A percentile compares a stretch with the other conserved stretches of the same genome.
Evolutionary conservation across 2,329 filamentous ascomycete species (phyloP).

Genomic region (Penicillium sp.): DNA sequence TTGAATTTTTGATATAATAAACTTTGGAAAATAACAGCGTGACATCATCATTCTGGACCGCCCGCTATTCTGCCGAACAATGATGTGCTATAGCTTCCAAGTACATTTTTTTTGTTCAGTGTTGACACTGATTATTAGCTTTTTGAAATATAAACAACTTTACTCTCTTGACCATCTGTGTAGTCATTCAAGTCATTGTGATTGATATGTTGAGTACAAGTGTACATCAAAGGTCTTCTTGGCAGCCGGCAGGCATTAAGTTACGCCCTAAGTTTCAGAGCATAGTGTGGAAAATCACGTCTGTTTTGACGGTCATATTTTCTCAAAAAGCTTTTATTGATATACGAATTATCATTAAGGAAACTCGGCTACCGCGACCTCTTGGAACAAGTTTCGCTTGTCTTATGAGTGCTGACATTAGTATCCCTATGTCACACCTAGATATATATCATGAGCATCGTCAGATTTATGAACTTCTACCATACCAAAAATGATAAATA

Average conservation of each 20-base stretch:
- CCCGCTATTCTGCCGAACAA: background rate
- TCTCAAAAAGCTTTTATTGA: background rate
- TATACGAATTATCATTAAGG: background rate
- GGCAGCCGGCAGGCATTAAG: background rate
- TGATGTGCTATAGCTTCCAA: background rate
- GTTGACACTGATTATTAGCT: too few species aligned
- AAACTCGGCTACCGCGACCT: background rate
- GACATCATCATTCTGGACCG: slow-evolving; percentile 8
- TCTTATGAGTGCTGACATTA: background rate
- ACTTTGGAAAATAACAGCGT: background rate
- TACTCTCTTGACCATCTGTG: too few species aligned
- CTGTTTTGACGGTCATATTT: background rate
- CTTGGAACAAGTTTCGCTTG: background rate
- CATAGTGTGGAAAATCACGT: background rate
- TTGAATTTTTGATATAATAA: background rate
- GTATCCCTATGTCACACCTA: background rate
- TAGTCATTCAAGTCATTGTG: background rate
- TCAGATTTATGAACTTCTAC: background rate
- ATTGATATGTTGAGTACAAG: background rate
- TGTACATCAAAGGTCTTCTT: background rate
- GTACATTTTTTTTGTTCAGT: background rate
- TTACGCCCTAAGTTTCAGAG: background rate
- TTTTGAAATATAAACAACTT: background rate
- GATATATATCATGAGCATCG: background rate
- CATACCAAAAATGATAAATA: background rate